Evolutionary conservation across 768 basidiomycete genomes (phyloP), one percentile per base, ranked within the genome.

Genomic region (Trametes cinnabarina): DNA sequence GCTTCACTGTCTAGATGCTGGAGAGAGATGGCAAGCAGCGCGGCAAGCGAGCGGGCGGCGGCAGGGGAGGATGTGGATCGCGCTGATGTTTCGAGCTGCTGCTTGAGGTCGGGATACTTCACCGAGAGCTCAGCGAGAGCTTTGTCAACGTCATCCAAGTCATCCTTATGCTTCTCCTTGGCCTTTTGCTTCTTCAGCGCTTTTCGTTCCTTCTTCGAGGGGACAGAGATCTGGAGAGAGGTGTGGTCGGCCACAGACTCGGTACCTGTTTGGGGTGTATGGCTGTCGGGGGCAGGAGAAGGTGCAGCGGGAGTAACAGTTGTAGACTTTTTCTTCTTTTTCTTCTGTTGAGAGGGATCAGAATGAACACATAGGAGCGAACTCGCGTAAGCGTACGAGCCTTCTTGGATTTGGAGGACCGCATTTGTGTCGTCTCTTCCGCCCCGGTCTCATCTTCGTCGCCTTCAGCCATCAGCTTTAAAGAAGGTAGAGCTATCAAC

Each of bases 1-100:
- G 88, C 88, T 58, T 96, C 94, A 11, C 86, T 79, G 61, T 98
- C 94, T 15, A 99, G 83, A 64, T 92, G 80, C 39, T 87, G 76
- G 1, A 87, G 77, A 0, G 91, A 92, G n/a, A 96, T 86, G 0
- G 90, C 76, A 19, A 96, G 78, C 1, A 97, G 82, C 46, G 80
- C 70, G 20, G 11, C 80, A 70, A 51, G 84, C 57, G 62, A 66
- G 47, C 37, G 65, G 6, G 72, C 69, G 17, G 50, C 51, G 8
- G 69, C 48, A 20, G 70, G 63, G 0, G 71, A 66, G 20, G 65
- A 65, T 7, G 67, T 41, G 17, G 57, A 28, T 26, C 57, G 47
- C 1, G 62, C 49, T 9, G 68, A 37, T n/a, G 71, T 65, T 37
- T 68, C 70, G 1, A 68, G 62, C 20, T 73, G 69, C 32, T 74